Percentiles rank a stretch among this genome's conserved stretches.
Evolutionary conservation across 306 rosid species (phyloP).

Genomic region (Rosa multiflora): DNA sequence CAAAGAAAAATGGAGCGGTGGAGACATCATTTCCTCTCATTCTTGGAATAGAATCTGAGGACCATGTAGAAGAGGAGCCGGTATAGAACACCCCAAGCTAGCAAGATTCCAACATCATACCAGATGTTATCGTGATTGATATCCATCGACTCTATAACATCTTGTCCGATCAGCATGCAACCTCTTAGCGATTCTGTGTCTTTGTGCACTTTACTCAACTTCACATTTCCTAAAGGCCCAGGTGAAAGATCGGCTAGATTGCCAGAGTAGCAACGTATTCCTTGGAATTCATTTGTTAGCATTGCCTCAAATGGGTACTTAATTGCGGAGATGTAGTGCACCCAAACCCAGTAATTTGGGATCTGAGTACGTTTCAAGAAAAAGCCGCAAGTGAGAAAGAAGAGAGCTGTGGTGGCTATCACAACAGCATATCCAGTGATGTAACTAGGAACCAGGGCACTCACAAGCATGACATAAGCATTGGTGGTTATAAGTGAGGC

Average conservation of each 20-base stretch:
- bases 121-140: constrained; percentile 40
- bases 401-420: constrained; percentile 89
- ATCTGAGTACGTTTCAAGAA: constrained; percentile 68
- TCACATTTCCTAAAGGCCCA: constrained; percentile 63
- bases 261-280: constrained; percentile 40
- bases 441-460: constrained; percentile 92
- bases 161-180: constrained; percentile 64
- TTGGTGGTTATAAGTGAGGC: constrained; percentile 87
- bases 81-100: constrained; percentile 90
- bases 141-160: constrained; percentile 65
- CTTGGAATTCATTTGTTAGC: constrained; percentile 78
- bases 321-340: constrained; percentile 81
- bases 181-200: background rate
- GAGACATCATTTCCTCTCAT: constrained; percentile 60
- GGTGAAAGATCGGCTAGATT: constrained; percentile 49
- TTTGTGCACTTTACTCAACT: constrained; percentile 32
- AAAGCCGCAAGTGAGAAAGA: constrained; percentile 89
- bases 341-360: constrained; percentile 70
- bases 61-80: constrained; percentile 78
- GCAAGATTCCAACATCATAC: constrained; percentile 61
- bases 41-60: constrained; percentile 87
- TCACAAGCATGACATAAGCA: constrained; percentile 87
- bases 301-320: constrained; percentile 89
- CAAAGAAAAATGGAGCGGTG: background rate
- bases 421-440: constrained; percentile 88